A percentile compares a stretch with the other conserved stretches of the same genome.
These are phyloP conservation scores for Claviceps africana DNA, from an alignment of 2,329 filamentous ascomycete genomes.

Conservation along the genomic window DNA sequence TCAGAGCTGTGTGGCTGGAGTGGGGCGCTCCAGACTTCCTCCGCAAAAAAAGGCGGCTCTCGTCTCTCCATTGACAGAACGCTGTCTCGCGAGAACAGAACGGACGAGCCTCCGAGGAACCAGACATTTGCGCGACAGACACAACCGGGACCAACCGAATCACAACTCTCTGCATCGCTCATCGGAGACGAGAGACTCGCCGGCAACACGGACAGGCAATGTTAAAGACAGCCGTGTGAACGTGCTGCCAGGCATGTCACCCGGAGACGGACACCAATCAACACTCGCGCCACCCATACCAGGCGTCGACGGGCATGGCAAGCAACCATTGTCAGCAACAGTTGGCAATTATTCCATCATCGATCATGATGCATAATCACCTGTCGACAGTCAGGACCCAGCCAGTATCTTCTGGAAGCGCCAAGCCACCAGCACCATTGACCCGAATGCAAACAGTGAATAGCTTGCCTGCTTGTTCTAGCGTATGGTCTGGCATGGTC, in stretches of 20 bases:
- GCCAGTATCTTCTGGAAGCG: too few relatives aligned
- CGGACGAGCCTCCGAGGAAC: neutral
- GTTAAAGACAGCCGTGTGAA: too few relatives aligned
- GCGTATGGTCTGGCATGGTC: neutral
- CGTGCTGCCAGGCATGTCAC: neutral
- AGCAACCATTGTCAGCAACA: too few relatives aligned
- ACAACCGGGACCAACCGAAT: neutral
- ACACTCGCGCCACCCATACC: too few relatives aligned
- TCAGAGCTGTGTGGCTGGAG: too few relatives aligned
- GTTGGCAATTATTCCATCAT: too few relatives aligned
- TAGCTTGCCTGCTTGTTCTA: neutral
- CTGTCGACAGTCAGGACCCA: neutral
- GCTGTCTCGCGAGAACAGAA: neutral
- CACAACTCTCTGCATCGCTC: neutral
- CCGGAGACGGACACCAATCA: neutral
- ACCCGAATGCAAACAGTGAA: neutral
- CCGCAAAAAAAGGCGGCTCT: too few relatives aligned
- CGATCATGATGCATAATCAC: neutral
- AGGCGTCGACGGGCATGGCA: too few relatives aligned
- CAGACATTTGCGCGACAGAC: neutral
- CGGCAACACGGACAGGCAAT: neutral
- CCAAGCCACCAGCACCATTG: neutral
- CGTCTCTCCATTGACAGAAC: neutral
- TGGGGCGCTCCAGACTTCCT: too few relatives aligned
- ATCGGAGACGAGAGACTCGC: neutral